A percentile compares a stretch with the other conserved stretches of the same genome.
These are phyloP conservation scores for Cladobotryum protrusum DNA, from an alignment of 2,329 filamentous ascomycete species.

Conservation along the genomic window DNA sequence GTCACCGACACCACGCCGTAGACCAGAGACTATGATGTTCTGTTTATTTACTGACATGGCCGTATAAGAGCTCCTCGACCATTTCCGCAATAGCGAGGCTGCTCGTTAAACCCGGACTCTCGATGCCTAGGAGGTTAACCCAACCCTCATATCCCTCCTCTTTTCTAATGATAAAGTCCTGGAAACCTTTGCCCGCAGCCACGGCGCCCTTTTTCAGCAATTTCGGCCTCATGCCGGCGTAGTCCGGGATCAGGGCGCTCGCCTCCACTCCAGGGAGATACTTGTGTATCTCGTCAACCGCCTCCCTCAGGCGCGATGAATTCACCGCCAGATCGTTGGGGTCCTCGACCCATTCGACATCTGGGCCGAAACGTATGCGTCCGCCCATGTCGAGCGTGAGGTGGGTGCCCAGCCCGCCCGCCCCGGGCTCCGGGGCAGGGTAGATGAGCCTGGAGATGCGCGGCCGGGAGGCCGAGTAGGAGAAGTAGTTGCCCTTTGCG, in stretches of 20 bases:
- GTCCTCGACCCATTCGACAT: constrained; percentile 83
- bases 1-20: no score
- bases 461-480: constrained; percentile 62
- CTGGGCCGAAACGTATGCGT: constrained; percentile 83
- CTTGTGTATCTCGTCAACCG: constrained; percentile 65
- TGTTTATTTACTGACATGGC: constrained; percentile 9
- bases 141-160: constrained; percentile 77
- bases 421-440: constrained; percentile 75
- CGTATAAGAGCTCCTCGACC: constrained; percentile 52
- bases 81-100: constrained; percentile 77
- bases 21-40: no score
- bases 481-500: constrained; percentile 95
- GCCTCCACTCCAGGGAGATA: constrained; percentile 73
- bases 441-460: constrained; percentile 71
- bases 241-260: constrained; percentile 66
- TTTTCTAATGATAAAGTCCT: constrained; percentile 74
- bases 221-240: constrained; percentile 89
- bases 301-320: constrained; percentile 54
- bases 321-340: constrained; percentile 66
- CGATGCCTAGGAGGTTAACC: constrained; percentile 86
- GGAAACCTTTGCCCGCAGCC: constrained; percentile 60
- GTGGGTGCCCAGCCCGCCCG: constrained; percentile 84
- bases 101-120: constrained; percentile 88
- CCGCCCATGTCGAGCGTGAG: constrained; percentile 84
- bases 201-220: constrained; percentile 55